Evolutionary conservation across 768 basidiomycete species (phyloP).

Genomic region (Terana coerulea): DNA sequence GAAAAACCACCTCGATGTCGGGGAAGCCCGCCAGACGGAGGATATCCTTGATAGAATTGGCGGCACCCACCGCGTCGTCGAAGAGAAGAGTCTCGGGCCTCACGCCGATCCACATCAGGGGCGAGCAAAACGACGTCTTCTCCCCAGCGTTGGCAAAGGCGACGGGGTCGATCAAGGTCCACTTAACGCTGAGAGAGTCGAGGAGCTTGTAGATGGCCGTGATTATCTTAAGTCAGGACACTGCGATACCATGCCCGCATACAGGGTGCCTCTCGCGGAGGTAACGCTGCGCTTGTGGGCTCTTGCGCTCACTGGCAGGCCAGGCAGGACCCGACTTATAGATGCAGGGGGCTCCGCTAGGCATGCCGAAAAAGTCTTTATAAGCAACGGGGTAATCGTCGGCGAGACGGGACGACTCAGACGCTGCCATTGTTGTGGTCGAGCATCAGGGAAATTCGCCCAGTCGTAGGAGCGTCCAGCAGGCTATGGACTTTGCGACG

Average conservation of each 20-base stretch:
- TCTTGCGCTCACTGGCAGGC: conserved; percentile 19
- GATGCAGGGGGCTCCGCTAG: conserved; percentile 24
- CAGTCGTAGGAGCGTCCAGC: too few species aligned
- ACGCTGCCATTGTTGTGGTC: too few species aligned
- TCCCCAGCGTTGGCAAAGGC: conserved; percentile 27
- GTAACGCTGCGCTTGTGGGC: conserved; percentile 20
- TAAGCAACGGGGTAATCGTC: conserved; percentile 15
- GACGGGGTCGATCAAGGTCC: conserved; percentile 30
- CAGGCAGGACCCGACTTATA: conserved; percentile 27
- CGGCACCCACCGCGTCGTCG: conserved; percentile 26
- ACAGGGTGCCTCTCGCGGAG: conserved; percentile 25
- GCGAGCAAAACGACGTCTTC: conserved; percentile 16
- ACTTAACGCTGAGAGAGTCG: conserved; percentile 25
- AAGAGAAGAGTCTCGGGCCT: conserved; percentile 25
- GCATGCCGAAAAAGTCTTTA: conserved; percentile 30
- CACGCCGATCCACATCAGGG: conserved; percentile 32
- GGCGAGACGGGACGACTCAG: conserved; percentile 16
- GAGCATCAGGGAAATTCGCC: too few species aligned
- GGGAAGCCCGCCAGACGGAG: conserved; percentile 26
- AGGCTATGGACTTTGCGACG: too few species aligned
- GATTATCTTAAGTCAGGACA: conserved; percentile 24
- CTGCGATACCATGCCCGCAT: conserved; percentile 25
- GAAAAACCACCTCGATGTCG: conserved; percentile 32
- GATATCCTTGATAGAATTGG: conserved; percentile 23
- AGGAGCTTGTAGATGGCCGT: conserved; percentile 22